Percentiles rank a stretch among this genome's conserved stretches.
Evolutionary conservation across 2,329 filamentous ascomycete genomes (phyloP).

Genomic region (Penicillium vulpinum): DNA sequence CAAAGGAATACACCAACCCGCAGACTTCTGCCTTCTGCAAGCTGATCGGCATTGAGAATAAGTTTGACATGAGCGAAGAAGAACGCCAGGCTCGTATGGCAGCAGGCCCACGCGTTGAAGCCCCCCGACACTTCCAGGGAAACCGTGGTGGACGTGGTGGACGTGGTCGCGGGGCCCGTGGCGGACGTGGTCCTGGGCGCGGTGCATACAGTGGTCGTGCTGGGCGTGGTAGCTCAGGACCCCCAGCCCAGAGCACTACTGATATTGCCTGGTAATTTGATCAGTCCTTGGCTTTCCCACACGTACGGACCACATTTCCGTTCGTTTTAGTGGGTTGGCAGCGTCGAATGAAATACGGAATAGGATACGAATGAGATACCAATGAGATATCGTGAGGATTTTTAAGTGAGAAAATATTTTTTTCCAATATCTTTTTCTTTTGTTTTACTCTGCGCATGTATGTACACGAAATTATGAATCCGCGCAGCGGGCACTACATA

Average conservation of each 20-base stretch:
- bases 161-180: slow-evolving; percentile 21
- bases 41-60: slow-evolving; percentile 73
- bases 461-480: not conserved
- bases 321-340: not conserved
- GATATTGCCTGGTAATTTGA: not conserved
- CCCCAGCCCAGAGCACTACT: not conserved
- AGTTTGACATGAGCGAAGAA: slow-evolving; percentile 70
- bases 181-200: slow-evolving; percentile 21
- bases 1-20: slow-evolving; percentile 79
- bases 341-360: too few relatives aligned
- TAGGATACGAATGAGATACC: too few relatives aligned
- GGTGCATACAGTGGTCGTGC: slow-evolving; percentile 19
- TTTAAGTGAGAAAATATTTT: not conserved
- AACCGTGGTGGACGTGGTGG: slow-evolving; percentile 22
- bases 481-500: not conserved
- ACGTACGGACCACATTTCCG: too few relatives aligned
- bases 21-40: slow-evolving; percentile 83
- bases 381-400: too few relatives aligned
- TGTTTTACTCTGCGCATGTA: not conserved
- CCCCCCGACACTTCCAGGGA: slow-evolving; percentile 1
- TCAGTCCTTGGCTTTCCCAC: not conserved
- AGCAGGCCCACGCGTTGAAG: slow-evolving; percentile 55
- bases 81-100: slow-evolving; percentile 63
- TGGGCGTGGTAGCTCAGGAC: not conserved
- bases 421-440: not conserved